phyloP scores from a whole-genome alignment of 768 basidiomycete species.

The Trametes cingulata region DNA sequence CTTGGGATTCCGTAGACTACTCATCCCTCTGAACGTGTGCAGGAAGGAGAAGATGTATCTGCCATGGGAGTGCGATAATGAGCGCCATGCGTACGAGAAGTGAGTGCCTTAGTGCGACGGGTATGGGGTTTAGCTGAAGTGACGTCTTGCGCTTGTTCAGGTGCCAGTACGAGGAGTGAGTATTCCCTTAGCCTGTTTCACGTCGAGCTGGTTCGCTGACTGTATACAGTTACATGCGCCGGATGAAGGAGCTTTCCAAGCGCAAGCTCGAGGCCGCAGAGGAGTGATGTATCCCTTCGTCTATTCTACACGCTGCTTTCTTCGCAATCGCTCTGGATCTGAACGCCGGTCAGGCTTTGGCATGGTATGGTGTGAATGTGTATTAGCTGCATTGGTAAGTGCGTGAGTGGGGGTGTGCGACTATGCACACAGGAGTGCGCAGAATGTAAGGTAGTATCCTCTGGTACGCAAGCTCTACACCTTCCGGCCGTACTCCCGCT shows the following conservation, averaged over 20 bases:
- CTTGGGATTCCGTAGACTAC: slow-evolving; percentile 55
- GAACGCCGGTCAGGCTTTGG: too few species aligned
- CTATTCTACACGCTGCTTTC: slow-evolving; percentile 9
- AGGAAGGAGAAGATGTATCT: slow-evolving; percentile 75
- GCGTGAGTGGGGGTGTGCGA: slow-evolving; percentile 5
- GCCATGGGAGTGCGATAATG: slow-evolving; percentile 94
- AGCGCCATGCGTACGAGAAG: slow-evolving; percentile 86
- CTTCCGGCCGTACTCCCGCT: slow-evolving; percentile 36
- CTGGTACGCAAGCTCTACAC: slow-evolving; percentile 23
- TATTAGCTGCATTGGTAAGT: not conserved
- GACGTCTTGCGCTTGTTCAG: slow-evolving; percentile 38
- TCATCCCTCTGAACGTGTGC: slow-evolving; percentile 87
- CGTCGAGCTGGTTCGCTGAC: slow-evolving; percentile 6
- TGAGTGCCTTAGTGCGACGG: slow-evolving; percentile 37
- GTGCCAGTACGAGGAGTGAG: slow-evolving; percentile 93
- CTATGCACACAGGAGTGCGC: not conserved
- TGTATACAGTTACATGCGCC: slow-evolving; percentile 69
- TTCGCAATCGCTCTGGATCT: not conserved
- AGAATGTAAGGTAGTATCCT: not conserved
- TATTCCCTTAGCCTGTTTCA: not conserved
- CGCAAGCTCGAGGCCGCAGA: slow-evolving; percentile 54
- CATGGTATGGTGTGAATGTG: too few species aligned
- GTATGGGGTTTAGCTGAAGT: not conserved
- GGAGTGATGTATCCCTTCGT: slow-evolving; percentile 20
- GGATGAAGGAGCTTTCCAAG: slow-evolving; percentile 84